phyloP scores from a whole-genome alignment of 345 rosid species.

The Laguncularia racemosa region DNA sequence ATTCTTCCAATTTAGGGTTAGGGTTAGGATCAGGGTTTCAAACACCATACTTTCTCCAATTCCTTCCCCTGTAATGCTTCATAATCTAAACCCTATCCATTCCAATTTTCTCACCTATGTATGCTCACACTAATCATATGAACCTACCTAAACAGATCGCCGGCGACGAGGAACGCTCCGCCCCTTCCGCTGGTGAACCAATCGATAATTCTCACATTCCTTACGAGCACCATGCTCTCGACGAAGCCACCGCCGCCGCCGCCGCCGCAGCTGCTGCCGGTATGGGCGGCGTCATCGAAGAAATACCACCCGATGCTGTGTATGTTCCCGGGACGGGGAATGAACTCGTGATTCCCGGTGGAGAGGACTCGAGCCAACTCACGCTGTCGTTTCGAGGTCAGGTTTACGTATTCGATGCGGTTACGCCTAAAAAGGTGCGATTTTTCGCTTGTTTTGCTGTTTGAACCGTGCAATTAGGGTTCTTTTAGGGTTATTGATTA shows the following conservation, averaged over 20 bases:
- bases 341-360: background rate
- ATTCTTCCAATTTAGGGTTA: too few species aligned
- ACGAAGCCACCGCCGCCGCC: conserved; percentile 3
- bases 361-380: conserved; percentile 11
- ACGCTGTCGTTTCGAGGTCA: conserved; percentile 14
- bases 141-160: conserved; percentile 13
- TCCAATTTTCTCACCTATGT: conserved; percentile 2
- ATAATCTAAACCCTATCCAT: too few species aligned
- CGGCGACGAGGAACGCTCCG: conserved; percentile 6
- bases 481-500: background rate
- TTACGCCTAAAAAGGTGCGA: conserved; percentile 9
- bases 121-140: conserved; percentile 6
- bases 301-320: conserved; percentile 7
- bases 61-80: too few species aligned
- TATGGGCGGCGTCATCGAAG: conserved; percentile 9
- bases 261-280: background rate
- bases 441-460: background rate
- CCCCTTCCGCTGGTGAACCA: conserved; percentile 4
- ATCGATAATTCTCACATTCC: conserved; percentile 7
- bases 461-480: background rate
- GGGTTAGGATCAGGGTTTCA: too few species aligned
- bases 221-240: conserved; percentile 7
- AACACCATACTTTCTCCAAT: too few species aligned
- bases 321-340: conserved; percentile 4
- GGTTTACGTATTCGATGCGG: conserved; percentile 14